These are phyloP conservation scores for Dichotomopilus funicola DNA, from an alignment of 2,329 filamentous ascomycete genomes.

Conservation along the genomic window DNA sequence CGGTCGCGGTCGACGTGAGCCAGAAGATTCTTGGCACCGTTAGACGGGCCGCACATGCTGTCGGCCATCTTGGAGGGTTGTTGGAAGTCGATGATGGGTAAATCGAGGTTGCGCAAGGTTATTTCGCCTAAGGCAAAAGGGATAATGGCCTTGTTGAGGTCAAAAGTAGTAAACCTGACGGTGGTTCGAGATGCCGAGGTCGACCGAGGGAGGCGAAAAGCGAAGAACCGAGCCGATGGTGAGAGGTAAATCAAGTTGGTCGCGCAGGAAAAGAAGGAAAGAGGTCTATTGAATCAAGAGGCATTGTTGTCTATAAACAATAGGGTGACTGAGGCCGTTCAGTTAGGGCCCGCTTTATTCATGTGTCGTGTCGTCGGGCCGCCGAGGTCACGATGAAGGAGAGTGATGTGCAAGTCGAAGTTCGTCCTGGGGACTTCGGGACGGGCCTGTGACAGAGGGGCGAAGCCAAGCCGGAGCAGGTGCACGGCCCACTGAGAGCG, in stretches of 20 bases:
- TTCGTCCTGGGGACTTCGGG: not conserved
- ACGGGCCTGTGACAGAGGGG: constrained; percentile 15
- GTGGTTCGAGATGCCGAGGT: constrained; percentile 15
- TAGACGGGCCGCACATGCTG: constrained; percentile 64
- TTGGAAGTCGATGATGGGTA: not conserved
- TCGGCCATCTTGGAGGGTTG: constrained; percentile 32
- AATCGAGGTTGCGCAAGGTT: not conserved
- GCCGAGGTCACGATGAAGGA: constrained; percentile 5
- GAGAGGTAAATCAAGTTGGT: not conserved
- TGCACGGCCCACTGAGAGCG: not conserved
- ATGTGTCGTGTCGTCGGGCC: not conserved
- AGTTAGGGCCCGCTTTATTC: not conserved
- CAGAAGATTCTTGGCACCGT: constrained; percentile 66
- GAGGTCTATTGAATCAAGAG: not conserved
- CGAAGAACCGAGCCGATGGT: constrained; percentile 7
- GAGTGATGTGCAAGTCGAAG: constrained; percentile 5
- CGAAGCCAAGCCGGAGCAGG: constrained; percentile 1
- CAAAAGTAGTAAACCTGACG: constrained; percentile 1
- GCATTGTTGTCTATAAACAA: constrained; percentile 6
- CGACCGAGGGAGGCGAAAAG: constrained; percentile 3
- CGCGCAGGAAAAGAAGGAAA: constrained; percentile 4
- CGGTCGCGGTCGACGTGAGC: constrained; percentile 63
- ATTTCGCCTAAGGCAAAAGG: not conserved
- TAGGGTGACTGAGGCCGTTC: constrained; percentile 8
- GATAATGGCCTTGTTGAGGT: not conserved